Conservation (phyloP, 345 rosid species). For the Eucalyptus sp. region DNA sequence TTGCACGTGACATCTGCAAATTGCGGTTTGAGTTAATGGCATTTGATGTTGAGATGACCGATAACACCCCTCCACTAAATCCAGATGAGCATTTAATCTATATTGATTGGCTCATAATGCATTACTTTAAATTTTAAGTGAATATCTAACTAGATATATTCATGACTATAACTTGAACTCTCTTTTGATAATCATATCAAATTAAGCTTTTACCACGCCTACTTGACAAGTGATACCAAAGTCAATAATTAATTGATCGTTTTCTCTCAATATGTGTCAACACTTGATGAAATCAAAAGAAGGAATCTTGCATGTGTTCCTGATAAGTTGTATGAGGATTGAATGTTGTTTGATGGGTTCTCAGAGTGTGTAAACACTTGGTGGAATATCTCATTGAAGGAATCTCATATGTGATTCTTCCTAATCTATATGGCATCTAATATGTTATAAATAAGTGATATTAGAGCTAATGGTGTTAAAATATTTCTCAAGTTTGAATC, state of each 20-base stretch:
- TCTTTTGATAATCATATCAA: neutral
- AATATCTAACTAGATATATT: neutral
- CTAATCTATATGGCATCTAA: neutral
- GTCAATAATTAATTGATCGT: neutral
- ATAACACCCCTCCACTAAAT: neutral
- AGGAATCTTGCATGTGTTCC: neutral
- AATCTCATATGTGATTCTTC: neutral
- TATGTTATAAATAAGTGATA: neutral
- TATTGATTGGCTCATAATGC: neutral
- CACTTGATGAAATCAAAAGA: neutral
- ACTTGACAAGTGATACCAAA: neutral
- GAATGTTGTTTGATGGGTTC: neutral
- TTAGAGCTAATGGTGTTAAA: neutral
- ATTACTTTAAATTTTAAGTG: neutral
- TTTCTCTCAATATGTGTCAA: neutral
- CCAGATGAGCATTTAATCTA: neutral
- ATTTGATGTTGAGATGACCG: neutral
- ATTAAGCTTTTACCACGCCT: neutral
- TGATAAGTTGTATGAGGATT: neutral
- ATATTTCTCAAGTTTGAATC: too few relatives aligned
- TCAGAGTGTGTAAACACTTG: neutral
- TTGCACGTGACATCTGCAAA: neutral
- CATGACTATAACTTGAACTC: neutral
- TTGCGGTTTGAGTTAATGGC: neutral
- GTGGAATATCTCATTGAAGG: neutral